Conservation (phyloP, 495 filamentous ascomycete genomes). For the Trichoderma virens region DNA sequence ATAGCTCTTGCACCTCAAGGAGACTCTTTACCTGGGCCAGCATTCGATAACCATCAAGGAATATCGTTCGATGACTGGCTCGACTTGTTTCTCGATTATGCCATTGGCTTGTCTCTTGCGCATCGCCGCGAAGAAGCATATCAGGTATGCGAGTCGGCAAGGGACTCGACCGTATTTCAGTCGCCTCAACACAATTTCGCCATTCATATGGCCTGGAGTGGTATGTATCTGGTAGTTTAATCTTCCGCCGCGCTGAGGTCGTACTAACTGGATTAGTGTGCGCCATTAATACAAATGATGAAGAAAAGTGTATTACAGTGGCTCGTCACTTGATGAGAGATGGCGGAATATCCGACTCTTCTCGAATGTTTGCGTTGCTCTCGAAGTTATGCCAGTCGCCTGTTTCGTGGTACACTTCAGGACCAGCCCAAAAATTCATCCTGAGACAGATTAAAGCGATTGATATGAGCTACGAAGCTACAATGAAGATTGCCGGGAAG, state of each 20-base stretch:
- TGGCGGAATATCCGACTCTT: conserved; percentile 76
- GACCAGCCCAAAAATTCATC: conserved; percentile 74
- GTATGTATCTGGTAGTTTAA: conserved; percentile 33
- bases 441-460: conserved; percentile 85
- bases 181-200: conserved; percentile 57
- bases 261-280: conserved; percentile 50
- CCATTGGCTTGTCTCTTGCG: conserved; percentile 57
- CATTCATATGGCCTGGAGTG: conserved; percentile 74
- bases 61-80: conserved; percentile 79
- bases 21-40: neutral
- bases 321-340: conserved; percentile 80
- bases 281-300: conserved; percentile 70
- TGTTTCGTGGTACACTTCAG: conserved; percentile 50
- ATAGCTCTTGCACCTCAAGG: conserved; percentile 23
- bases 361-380: conserved; percentile 68
- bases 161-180: conserved; percentile 72
- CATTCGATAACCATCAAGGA: conserved; percentile 63
- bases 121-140: conserved; percentile 59
- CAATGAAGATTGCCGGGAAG: conserved; percentile 21
- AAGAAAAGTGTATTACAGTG: conserved; percentile 60
- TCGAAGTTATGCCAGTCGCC: conserved; percentile 56
- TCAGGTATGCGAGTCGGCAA: conserved; percentile 61
- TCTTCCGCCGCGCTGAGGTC: neutral
- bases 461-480: conserved; percentile 42
- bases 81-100: conserved; percentile 83